Percentiles rank a stretch among this genome's conserved stretches.
phyloP scores from a whole-genome alignment of 2,329 filamentous ascomycete genomes.

The Alternaria sp. region DNA sequence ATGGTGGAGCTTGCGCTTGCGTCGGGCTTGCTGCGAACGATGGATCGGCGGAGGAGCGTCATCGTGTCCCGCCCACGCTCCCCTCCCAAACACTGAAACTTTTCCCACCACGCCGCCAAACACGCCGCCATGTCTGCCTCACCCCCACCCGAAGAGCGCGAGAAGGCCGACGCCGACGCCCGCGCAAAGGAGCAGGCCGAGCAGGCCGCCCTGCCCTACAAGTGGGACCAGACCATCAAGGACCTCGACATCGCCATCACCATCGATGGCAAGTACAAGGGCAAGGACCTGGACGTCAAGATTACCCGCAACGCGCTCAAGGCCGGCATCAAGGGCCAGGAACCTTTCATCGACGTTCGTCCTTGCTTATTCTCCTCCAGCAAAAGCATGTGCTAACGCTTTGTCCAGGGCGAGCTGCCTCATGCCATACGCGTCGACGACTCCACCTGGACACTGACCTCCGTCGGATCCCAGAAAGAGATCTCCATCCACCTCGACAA shows the following conservation, averaged over 20 bases:
- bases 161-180: constrained; percentile 62
- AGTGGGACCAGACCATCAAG: constrained; percentile 92
- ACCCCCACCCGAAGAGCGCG: constrained; percentile 61
- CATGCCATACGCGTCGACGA: constrained; percentile 82
- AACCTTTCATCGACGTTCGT: constrained; percentile 78
- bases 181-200: constrained; percentile 80
- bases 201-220: constrained; percentile 91
- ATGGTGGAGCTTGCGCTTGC: constrained; percentile 18
- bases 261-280: constrained; percentile 84
- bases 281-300: constrained; percentile 79
- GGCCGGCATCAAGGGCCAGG: constrained; percentile 86
- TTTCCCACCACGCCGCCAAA: constrained; percentile 7
- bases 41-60: constrained; percentile 23
- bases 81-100: constrained; percentile 16
- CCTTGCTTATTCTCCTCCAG: not conserved
- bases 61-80: constrained; percentile 12
- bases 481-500: constrained; percentile 93
- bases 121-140: constrained; percentile 46
- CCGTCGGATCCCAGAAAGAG: constrained; percentile 70
- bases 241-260: constrained; percentile 82
- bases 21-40: constrained; percentile 8
- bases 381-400: not conserved
- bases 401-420: constrained; percentile 77
- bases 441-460: constrained; percentile 89
- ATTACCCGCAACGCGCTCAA: constrained; percentile 79